Percentiles rank a stretch among this genome's conserved stretches.
Conservation (phyloP, 768 basidiomycete species). For the Dacryopinax primogenitus region DNA sequence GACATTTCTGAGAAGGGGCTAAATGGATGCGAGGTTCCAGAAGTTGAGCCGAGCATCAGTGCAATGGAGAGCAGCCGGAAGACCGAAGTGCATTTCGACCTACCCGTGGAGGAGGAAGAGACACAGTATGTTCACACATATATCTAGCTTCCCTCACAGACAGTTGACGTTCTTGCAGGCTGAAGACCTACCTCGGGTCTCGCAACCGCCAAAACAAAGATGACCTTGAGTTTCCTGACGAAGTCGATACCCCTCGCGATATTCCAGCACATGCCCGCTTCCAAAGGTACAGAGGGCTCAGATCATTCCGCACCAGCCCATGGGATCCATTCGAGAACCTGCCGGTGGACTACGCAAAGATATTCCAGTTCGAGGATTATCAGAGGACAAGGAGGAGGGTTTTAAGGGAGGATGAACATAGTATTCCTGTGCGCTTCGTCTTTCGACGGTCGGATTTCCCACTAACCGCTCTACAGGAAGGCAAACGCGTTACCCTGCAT, state of each 20-base stretch:
- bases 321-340: constrained; percentile 98
- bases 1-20: constrained; percentile 26
- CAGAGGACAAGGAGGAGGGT: constrained; percentile 67
- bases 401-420: constrained; percentile 51
- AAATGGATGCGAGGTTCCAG: constrained; percentile 40
- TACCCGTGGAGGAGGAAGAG: constrained; percentile 73
- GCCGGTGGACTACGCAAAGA: constrained; percentile 82
- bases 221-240: constrained; percentile 85
- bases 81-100: constrained; percentile 54
- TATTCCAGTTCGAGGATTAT: constrained; percentile 95
- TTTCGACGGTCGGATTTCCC: neutral
- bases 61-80: constrained; percentile 27
- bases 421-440: constrained; percentile 47
- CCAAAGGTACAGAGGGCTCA: constrained; percentile 81
- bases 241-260: constrained; percentile 87
- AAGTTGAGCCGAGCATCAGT: constrained; percentile 40
- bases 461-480: constrained; percentile 41
- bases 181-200: constrained; percentile 49
- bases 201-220: constrained; percentile 65
- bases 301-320: constrained; percentile 85
- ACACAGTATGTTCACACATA: constrained; percentile 48
- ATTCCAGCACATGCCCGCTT: constrained; percentile 68
- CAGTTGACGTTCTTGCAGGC: constrained; percentile 29
- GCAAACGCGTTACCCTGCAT: constrained; percentile 63
- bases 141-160: neutral